A percentile compares a stretch with the other conserved stretches of the same genome.
Evolutionary conservation across 2,329 filamentous ascomycete genomes (phyloP).

Genomic region (Sporothrix euskadiensis): DNA sequence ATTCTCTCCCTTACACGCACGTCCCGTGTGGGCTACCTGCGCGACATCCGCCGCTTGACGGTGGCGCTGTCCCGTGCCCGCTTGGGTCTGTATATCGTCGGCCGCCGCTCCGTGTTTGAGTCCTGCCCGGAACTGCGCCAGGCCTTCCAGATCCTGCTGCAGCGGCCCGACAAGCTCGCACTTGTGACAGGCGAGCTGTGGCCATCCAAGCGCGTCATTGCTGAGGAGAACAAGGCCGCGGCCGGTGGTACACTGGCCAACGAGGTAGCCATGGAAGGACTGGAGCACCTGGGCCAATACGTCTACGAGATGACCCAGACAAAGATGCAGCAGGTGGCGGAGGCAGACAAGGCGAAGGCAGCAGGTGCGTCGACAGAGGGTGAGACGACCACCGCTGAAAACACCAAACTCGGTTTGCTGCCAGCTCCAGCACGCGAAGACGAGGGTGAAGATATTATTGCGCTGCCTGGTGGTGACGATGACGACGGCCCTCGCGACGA

Average conservation of each 20-base stretch:
- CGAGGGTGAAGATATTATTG: constrained; percentile 28
- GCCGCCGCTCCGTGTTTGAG: constrained; percentile 85
- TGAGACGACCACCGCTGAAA: not conserved
- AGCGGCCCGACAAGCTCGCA: constrained; percentile 76
- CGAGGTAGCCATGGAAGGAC: constrained; percentile 76
- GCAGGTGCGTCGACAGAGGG: not conserved
- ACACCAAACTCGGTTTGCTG: not conserved
- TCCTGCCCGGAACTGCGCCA: constrained; percentile 82
- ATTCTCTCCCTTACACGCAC: constrained; percentile 93
- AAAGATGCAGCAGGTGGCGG: constrained; percentile 52
- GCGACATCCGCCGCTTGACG: constrained; percentile 89
- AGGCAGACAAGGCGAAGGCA: constrained; percentile 28
- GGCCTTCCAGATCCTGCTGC: constrained; percentile 76
- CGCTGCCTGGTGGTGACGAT: constrained; percentile 26
- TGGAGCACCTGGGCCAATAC: constrained; percentile 94
- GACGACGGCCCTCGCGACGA: constrained; percentile 14
- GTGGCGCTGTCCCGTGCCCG: constrained; percentile 91
- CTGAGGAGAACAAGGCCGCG: constrained; percentile 51
- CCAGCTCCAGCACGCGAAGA: constrained; percentile 19
- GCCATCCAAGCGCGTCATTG: constrained; percentile 60
- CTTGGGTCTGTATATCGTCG: constrained; percentile 87
- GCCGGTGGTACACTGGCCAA: constrained; percentile 64
- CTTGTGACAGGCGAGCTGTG: constrained; percentile 86
- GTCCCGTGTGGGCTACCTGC: constrained; percentile 83
- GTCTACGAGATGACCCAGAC: constrained; percentile 92